Base-by-base conservation (phyloP, 2,329 filamentous ascomycete species). In the Cryphonectria radicalis region DNA sequence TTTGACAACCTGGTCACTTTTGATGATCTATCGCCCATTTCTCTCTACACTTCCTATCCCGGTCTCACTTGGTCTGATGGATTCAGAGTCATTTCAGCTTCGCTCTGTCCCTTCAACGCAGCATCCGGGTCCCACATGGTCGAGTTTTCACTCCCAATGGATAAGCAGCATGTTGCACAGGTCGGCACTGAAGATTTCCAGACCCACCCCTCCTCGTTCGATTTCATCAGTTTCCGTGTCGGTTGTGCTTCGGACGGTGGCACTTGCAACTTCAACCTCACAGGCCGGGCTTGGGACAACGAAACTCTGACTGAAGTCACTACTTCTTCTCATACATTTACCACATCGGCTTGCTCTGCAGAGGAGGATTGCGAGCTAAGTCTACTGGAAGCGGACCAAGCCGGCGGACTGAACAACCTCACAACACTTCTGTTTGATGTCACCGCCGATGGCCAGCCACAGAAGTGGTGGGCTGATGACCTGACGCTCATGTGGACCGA, bases 381-480 rank as follows among this genome's bases (percentile, higher is more conserved):
- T 0, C 74, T 74, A 0, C 68, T 81, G 13, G 63, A 71, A 11
- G 70, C 81, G 53, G 68, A 72, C 4, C 73, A 77, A 17, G 66
- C 75, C 0, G 37, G 69, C 8, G 70, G 66, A 8, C 81, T 82
- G 72, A 66, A 72, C 43, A 77, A 82, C 59, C 75, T 84, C 55
- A 80, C 70, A 1, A 79, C 80, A 2, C 72, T 87, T 74, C 79
- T 79, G 11, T 77, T 86, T 59, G 79, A 81, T n/a, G 76, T 82
- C 17, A 80, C 79, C n/a, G 79, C 79, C n/a, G 76, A 76, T n/a
- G 77, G 76, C 4, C 70, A 80, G 46, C 76, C 79, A n/a, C 79
- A 77, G 70, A 78, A 77, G 13, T 86, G 84, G 83, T 86, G 83
- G 83, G 81, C 81, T 66, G 84, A 86, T 74, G 81, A 86, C 74